Evolutionary conservation across 2,329 filamentous ascomycete species (phyloP).

Genomic region (Aaosphaeria pasadenensis): DNA sequence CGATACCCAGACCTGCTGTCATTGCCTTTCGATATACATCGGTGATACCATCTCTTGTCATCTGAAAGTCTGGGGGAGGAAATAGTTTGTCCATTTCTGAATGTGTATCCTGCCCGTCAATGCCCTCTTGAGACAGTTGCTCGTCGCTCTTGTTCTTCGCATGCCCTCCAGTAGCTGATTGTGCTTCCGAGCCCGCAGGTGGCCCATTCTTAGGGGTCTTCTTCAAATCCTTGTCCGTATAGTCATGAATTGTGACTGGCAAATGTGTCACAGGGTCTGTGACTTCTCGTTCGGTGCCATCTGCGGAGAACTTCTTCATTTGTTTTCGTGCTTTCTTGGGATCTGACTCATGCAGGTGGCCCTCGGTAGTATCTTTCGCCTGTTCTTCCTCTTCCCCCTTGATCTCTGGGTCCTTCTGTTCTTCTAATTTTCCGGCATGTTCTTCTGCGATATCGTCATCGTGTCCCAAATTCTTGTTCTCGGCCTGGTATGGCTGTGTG

Average conservation of each 20-base stretch:
- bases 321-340: slow-evolving; percentile 48
- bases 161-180: slow-evolving; percentile 45
- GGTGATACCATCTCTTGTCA: slow-evolving; percentile 43
- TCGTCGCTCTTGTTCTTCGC: slow-evolving; percentile 45
- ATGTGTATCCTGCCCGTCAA: slow-evolving; percentile 42
- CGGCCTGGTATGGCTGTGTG: slow-evolving; percentile 30
- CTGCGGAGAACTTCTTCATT: slow-evolving; percentile 48
- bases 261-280: slow-evolving; percentile 73
- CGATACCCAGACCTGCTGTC: slow-evolving; percentile 36
- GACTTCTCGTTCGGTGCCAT: slow-evolving; percentile 56
- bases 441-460: slow-evolving; percentile 28
- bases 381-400: slow-evolving; percentile 15
- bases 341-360: slow-evolving; percentile 31
- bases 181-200: slow-evolving; percentile 37
- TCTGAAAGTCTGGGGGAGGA: slow-evolving; percentile 52
- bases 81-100: slow-evolving; percentile 51
- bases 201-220: slow-evolving; percentile 45
- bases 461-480: slow-evolving; percentile 35
- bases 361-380: slow-evolving; percentile 46
- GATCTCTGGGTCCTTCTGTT: slow-evolving; percentile 4
- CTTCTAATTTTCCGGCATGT: slow-evolving; percentile 24
- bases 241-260: slow-evolving; percentile 66
- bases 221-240: slow-evolving; percentile 61
- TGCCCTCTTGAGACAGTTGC: slow-evolving; percentile 43
- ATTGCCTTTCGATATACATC: slow-evolving; percentile 46